These are phyloP conservation scores for Escovopsis sp. DNA, from an alignment of 2,329 filamentous ascomycete genomes.

Conservation along the genomic window DNA sequence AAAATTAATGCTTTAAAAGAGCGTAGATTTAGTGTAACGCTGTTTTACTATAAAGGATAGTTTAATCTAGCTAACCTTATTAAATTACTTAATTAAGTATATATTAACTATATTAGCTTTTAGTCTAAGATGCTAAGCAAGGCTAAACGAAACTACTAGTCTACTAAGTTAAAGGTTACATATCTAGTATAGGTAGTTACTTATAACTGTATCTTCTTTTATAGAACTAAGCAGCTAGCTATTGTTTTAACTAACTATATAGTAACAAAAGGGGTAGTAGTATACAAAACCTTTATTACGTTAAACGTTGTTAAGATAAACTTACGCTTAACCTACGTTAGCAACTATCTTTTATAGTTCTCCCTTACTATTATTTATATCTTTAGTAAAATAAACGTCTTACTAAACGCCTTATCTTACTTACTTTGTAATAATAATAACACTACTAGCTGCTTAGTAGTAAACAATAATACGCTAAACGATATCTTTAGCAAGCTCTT, in stretches of 20 bases:
- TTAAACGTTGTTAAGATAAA: not conserved
- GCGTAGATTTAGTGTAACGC: not conserved
- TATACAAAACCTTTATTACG: not conserved
- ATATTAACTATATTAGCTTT: not conserved
- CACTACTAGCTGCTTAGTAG: not conserved
- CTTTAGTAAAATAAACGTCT: not conserved
- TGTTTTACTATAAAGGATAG: not conserved
- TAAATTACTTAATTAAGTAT: not conserved
- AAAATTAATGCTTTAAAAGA: not conserved
- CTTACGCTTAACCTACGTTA: not conserved
- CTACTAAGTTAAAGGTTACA: not conserved
- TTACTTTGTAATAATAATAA: not conserved
- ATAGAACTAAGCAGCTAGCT: not conserved
- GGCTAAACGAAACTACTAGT: not conserved
- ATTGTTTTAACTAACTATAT: not conserved
- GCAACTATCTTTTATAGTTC: too few relatives aligned
- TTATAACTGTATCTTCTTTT: not conserved
- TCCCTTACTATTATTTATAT: not conserved
- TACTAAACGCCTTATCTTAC: not conserved
- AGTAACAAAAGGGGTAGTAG: not conserved
- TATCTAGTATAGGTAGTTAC: not conserved
- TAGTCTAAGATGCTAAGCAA: not conserved
- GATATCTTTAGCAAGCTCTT: not conserved
- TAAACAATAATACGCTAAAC: not conserved
- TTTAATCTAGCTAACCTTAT: not conserved